Evolutionary conservation across 2,329 filamentous ascomycete species (phyloP).

Genomic region (Aureobasidium sp.): DNA sequence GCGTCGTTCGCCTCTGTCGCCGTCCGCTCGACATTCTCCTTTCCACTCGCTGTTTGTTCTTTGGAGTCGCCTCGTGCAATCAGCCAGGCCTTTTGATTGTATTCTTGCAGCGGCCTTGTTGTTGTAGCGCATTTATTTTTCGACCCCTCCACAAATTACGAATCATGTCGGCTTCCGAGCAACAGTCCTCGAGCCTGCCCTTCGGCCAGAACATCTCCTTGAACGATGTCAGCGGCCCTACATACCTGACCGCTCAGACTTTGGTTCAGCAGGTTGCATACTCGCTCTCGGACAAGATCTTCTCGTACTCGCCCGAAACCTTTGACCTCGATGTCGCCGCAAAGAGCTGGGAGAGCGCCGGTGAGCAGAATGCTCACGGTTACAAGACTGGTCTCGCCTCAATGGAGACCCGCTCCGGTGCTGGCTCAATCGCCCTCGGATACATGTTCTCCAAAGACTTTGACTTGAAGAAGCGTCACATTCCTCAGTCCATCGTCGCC

Average conservation of each 20-base stretch:
- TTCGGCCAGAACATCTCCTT: slow-evolving; percentile 46
- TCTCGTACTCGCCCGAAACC: slow-evolving; percentile 88
- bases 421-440: slow-evolving; percentile 82
- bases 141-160: not conserved
- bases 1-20: not conserved
- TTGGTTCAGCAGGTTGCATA: slow-evolving; percentile 96
- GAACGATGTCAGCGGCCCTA: slow-evolving; percentile 67
- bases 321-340: slow-evolving; percentile 84
- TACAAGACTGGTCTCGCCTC: slow-evolving; percentile 68
- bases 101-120: slow-evolving; percentile 1
- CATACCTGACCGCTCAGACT: slow-evolving; percentile 86
- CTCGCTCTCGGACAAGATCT: slow-evolving; percentile 91
- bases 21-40: not conserved
- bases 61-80: slow-evolving; percentile 5
- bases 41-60: slow-evolving; percentile 3
- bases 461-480: slow-evolving; percentile 79
- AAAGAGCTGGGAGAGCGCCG: slow-evolving; percentile 62
- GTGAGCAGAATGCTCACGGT: slow-evolving; percentile 73
- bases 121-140: not conserved
- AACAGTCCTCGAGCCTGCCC: slow-evolving; percentile 40
- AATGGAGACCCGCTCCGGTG: slow-evolving; percentile 80
- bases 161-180: slow-evolving; percentile 6
- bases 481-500: slow-evolving; percentile 85
- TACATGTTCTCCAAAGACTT: slow-evolving; percentile 99
- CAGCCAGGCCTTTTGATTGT: not conserved